Evolutionary conservation across 805 yeast genomes (phyloP).

Genomic region (Zygoascus biomembranicola): DNA sequence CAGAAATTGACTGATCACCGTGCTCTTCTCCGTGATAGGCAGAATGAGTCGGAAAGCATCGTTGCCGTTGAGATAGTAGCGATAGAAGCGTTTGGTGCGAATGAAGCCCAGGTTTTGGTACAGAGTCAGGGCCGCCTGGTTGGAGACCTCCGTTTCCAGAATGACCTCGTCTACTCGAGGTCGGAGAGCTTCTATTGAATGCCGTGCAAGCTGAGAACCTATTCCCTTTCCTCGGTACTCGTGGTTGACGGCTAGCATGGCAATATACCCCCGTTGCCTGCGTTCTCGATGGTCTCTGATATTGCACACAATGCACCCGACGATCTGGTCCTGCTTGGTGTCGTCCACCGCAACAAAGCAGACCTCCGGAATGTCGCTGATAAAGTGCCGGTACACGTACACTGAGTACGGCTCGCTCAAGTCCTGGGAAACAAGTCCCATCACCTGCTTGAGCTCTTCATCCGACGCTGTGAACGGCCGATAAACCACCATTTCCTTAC

Average conservation of each 20-base stretch:
- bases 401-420: conserved; percentile 91
- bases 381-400: conserved; percentile 84
- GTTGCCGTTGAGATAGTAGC: conserved; percentile 86
- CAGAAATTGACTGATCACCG: conserved; percentile 25
- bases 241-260: conserved; percentile 85
- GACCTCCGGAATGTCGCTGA: conserved; percentile 85
- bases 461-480: conserved; percentile 16
- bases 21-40: conserved; percentile 61
- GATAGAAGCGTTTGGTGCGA: conserved; percentile 62
- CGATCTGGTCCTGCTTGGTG: conserved; percentile 29
- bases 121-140: conserved; percentile 56
- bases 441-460: conserved; percentile 26
- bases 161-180: conserved; percentile 76
- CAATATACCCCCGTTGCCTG: conserved; percentile 83
- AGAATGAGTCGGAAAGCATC: conserved; percentile 85
- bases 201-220: conserved; percentile 61
- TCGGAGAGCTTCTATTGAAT: conserved; percentile 56
- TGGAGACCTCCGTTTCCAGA: conserved; percentile 85
- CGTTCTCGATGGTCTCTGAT: conserved; percentile 67
- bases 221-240: conserved; percentile 69
- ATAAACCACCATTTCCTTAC: conserved; percentile 10
- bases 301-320: conserved; percentile 85
- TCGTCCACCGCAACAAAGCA: conserved; percentile 45
- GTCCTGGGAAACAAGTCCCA: conserved; percentile 55
- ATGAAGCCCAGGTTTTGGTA: conserved; percentile 74